These are phyloP conservation scores for Colletotrichum musae DNA, from an alignment of 2,329 filamentous ascomycete species.

Conservation along the genomic window DNA sequence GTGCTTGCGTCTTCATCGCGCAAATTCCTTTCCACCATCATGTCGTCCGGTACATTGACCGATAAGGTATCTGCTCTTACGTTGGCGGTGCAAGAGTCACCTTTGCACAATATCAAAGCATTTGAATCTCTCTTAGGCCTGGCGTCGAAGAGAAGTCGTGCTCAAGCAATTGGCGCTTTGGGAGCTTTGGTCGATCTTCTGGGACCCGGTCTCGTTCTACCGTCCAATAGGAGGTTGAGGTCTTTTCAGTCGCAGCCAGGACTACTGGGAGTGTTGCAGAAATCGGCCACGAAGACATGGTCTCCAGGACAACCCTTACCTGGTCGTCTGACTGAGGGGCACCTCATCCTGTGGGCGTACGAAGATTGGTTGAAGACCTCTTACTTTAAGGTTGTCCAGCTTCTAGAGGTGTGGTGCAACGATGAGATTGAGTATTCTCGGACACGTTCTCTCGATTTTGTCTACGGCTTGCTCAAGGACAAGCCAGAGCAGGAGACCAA, in stretches of 20 bases:
- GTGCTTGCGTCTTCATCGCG: constrained; percentile 87
- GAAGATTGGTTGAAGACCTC: constrained; percentile 96
- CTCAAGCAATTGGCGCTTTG: constrained; percentile 92
- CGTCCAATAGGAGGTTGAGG: constrained; percentile 84
- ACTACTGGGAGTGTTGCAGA: constrained; percentile 79
- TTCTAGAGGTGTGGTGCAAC: constrained; percentile 92
- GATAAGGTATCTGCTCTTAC: constrained; percentile 98
- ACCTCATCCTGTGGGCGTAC: constrained; percentile 90
- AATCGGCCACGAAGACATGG: constrained; percentile 73
- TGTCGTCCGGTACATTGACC: constrained; percentile 94
- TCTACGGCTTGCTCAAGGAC: constrained; percentile 91
- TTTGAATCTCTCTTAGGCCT: constrained; percentile 87
- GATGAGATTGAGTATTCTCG: constrained; percentile 97
- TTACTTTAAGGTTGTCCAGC: constrained; percentile 93
- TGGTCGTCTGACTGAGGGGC: constrained; percentile 78
- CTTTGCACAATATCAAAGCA: constrained; percentile 90
- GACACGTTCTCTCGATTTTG: constrained; percentile 88
- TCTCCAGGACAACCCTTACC: constrained; percentile 79
- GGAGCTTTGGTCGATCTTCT: constrained; percentile 95
- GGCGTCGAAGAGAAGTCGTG: constrained; percentile 93
- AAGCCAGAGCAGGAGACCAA: constrained; percentile 99
- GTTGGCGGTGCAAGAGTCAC: constrained; percentile 94
- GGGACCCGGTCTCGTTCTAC: constrained; percentile 88
- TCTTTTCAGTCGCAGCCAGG: constrained; percentile 85
- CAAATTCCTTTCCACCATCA: constrained; percentile 97